phyloP scores from a whole-genome alignment of 2,329 filamentous ascomycete species.

The Epichloe scottii region DNA sequence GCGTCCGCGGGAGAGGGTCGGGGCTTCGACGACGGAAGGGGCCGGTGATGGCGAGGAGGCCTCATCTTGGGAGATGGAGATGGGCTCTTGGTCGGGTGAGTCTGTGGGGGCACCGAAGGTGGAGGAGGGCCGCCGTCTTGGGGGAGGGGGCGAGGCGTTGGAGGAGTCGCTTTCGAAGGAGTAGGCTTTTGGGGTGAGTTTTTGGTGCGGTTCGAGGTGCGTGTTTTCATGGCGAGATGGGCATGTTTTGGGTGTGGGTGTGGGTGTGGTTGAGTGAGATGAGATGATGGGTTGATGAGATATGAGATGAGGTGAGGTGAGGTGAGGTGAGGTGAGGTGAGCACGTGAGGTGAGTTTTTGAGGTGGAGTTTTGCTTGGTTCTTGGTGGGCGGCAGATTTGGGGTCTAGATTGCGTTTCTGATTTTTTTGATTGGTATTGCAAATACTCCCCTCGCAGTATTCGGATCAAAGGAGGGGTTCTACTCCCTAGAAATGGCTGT shows the following conservation, averaged over 20 bases:
- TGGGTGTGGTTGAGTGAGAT: neutral
- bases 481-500: no score
- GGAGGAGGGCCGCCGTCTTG: neutral
- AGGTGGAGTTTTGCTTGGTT: neutral
- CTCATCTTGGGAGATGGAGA: constrained; percentile 19
- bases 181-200: constrained; percentile 21
- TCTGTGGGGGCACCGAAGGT: constrained; percentile 6
- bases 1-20: neutral
- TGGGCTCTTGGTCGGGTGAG: constrained; percentile 11
- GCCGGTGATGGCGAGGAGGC: neutral
- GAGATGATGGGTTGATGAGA: neutral
- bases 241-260: neutral
- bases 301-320: neutral
- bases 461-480: no score
- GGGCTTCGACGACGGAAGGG: neutral
- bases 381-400: neutral
- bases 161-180: constrained; percentile 18
- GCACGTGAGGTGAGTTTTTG: neutral
- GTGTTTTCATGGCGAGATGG: constrained; percentile 21
- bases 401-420: no score
- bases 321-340: neutral
- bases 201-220: constrained; percentile 24
- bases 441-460: no score
- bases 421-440: no score
- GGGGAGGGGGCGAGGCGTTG: neutral